Percentiles rank a stretch among this genome's conserved stretches.
These are phyloP conservation scores for Xylaria multiplex DNA, from an alignment of 2,329 filamentous ascomycete genomes.

Conservation along the genomic window DNA sequence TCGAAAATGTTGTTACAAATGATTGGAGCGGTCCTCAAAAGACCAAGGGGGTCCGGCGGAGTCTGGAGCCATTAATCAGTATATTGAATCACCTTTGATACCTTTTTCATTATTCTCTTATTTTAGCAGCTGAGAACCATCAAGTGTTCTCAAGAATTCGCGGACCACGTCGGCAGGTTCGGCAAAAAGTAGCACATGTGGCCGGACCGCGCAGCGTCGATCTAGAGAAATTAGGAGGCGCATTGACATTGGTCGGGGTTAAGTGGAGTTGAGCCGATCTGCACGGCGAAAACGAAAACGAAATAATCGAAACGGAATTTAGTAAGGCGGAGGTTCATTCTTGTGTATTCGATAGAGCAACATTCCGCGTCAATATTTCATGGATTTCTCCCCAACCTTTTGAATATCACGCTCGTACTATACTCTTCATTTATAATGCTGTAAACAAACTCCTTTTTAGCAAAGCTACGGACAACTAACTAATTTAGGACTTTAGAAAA, in stretches of 20 bases:
- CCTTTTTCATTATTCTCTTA: constrained; percentile 32
- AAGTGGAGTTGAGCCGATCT: constrained; percentile 19
- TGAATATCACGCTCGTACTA: not conserved
- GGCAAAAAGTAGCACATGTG: constrained; percentile 26
- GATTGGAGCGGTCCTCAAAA: constrained; percentile 14
- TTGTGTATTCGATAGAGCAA: constrained; percentile 39
- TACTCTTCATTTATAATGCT: not conserved
- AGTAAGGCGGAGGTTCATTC: constrained; percentile 29
- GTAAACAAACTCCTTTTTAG: not conserved
- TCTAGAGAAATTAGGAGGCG: constrained; percentile 15
- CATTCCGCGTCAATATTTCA: constrained; percentile 28
- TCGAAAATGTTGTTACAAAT: constrained; percentile 11
- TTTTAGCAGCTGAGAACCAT: constrained; percentile 6
- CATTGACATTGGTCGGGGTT: constrained; percentile 24
- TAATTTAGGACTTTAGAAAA: not conserved
- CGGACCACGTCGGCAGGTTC: constrained; percentile 20
- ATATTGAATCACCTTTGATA: constrained; percentile 35
- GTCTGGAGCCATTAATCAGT: constrained; percentile 39
- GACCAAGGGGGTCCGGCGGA: constrained; percentile 26
- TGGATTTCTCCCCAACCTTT: not conserved
- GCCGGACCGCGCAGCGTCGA: constrained; percentile 19
- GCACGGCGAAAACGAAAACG: constrained; percentile 30
- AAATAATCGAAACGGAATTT: constrained; percentile 31
- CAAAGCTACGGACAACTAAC: not conserved
- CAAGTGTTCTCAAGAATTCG: constrained; percentile 24